Evolutionary conservation across 148 eudicot genomes (phyloP), one percentile per base, ranked within the genome.

Genomic region (Fallopia convolvulus): DNA sequence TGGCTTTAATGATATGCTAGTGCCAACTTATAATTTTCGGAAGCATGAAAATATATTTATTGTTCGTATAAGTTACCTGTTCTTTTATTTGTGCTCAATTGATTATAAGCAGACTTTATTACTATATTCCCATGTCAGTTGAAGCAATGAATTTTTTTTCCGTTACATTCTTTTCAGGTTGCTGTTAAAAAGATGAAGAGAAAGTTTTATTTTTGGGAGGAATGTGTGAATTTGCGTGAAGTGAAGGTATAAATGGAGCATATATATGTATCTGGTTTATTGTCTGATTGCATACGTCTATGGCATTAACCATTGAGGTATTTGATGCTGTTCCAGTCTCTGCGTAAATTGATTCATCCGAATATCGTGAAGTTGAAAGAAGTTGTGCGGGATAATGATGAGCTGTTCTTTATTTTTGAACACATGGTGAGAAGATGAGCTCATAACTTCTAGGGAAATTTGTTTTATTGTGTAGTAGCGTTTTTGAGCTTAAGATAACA

Each of bases 111-210:
- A 73, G 53, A 71, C 44, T 68, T 68, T 68, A 68, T 14, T 30
- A 32, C 13, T 65, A 1, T 65, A 65, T 65, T 72, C 5, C 33
- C 23, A 20, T 46, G 9, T 46, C 75, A 44, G 8, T 73, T 73
- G 39, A 36, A 26, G 32, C 8, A 7, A 68, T 13, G 15, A 2
- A 32, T 41, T 32, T 14, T 41, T 41, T 18, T 41, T 50, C 42
- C 39, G 52, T 58, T 33, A 6, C 79, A 71, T 80, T 74, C 42
- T 70, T 78, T 46, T 49, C 74, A 94, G 99, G 97, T 94, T 79
- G 99, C 99, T 70, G 92, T 94, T 41, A 94, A 94, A 83, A 94
- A 91, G 85, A 94, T 94, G 97, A 94, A 92, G 85, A 89, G 97
- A 74, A 91, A 89, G 84, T 94, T 84, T 70, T 94, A 91, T 80